phyloP scores from a whole-genome alignment of 768 basidiomycete genomes.

The Hygrophorus pudorinus region DNA sequence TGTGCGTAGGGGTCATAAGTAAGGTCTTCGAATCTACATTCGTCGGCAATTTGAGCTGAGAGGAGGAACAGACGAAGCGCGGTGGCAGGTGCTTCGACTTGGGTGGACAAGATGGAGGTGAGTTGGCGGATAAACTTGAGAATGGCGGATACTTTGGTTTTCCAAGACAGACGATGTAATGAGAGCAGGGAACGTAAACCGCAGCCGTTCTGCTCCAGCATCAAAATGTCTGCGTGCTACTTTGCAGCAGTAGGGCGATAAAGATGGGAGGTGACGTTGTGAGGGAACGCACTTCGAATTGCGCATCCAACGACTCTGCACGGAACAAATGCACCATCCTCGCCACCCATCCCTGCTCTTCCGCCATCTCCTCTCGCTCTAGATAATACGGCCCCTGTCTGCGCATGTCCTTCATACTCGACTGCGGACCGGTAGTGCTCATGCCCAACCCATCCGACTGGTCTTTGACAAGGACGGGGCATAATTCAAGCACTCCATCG shows the following conservation, averaged over 20 bases:
- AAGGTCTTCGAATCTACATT: slow-evolving; percentile 91
- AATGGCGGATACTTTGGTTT: slow-evolving; percentile 73
- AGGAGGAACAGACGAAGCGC: slow-evolving; percentile 93
- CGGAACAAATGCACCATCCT: slow-evolving; percentile 96
- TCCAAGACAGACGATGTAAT: slow-evolving; percentile 90
- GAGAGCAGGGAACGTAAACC: slow-evolving; percentile 93
- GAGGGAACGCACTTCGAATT: slow-evolving; percentile 65
- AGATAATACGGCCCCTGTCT: slow-evolving; percentile 49
- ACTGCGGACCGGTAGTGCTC: slow-evolving; percentile 23
- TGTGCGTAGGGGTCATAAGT: slow-evolving; percentile 97
- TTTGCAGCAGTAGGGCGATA: slow-evolving; percentile 61
- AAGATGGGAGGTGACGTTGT: not conserved
- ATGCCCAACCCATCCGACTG: slow-evolving; percentile 38
- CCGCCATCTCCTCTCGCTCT: slow-evolving; percentile 88
- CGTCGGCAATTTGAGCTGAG: slow-evolving; percentile 90
- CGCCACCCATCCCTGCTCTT: slow-evolving; percentile 99
- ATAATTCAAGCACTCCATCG: slow-evolving; percentile 84
- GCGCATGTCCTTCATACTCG: slow-evolving; percentile 34
- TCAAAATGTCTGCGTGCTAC: slow-evolving; percentile 85
- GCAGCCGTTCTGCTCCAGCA: slow-evolving; percentile 88
- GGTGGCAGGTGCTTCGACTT: slow-evolving; percentile 84
- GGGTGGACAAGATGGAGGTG: slow-evolving; percentile 84
- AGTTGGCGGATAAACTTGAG: slow-evolving; percentile 94
- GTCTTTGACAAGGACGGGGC: slow-evolving; percentile 87
- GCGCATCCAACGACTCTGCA: slow-evolving; percentile 75